Percentiles rank a stretch among this genome's conserved stretches.
Conservation (phyloP, 352 stramenopile genomes). For the Globisporangium orthogonon region DNA sequence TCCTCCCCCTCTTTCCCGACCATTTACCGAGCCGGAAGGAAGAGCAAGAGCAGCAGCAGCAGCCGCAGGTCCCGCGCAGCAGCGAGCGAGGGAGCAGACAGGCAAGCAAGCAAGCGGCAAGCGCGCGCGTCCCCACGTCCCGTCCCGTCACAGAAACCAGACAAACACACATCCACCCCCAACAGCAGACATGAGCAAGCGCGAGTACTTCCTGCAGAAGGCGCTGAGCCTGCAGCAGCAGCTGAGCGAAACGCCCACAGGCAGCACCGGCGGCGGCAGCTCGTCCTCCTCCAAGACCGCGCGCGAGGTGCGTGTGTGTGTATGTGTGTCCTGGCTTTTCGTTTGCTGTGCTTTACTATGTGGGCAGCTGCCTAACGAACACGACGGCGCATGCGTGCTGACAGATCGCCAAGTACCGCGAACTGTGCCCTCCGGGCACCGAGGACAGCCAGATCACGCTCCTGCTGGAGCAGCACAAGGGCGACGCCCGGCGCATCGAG, state of each 20-base stretch:
- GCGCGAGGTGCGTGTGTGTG: conserved; percentile 39
- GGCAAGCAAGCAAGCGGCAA: conserved; percentile 2
- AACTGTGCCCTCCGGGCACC: conserved; percentile 76
- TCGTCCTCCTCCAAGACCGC: conserved; percentile 27
- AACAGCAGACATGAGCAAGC: conserved; percentile 74
- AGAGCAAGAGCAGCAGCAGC: conserved; percentile 1
- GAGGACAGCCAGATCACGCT: conserved; percentile 65
- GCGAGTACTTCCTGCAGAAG: conserved; percentile 80
- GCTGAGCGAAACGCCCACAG: conserved; percentile 40
- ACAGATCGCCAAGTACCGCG: conserved; percentile 70
- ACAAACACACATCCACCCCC: conserved; percentile 4
- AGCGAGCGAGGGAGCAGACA: background rate
- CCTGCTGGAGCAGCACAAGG: conserved; percentile 67
- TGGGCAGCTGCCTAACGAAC: too few species aligned
- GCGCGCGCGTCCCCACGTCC: background rate
- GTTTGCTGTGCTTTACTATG: too few species aligned
- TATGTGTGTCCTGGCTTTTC: background rate
- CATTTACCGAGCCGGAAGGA: conserved; percentile 8
- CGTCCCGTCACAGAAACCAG: background rate
- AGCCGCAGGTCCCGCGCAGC: background rate
- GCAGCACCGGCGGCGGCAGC: conserved; percentile 13
- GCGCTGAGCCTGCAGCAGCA: conserved; percentile 78
- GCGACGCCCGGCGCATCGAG: conserved; percentile 64
- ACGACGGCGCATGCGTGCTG: background rate
- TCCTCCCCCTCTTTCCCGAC: background rate